phyloP scores from a whole-genome alignment of 257 asterid genomes.

The Gentiana straminea region DNA sequence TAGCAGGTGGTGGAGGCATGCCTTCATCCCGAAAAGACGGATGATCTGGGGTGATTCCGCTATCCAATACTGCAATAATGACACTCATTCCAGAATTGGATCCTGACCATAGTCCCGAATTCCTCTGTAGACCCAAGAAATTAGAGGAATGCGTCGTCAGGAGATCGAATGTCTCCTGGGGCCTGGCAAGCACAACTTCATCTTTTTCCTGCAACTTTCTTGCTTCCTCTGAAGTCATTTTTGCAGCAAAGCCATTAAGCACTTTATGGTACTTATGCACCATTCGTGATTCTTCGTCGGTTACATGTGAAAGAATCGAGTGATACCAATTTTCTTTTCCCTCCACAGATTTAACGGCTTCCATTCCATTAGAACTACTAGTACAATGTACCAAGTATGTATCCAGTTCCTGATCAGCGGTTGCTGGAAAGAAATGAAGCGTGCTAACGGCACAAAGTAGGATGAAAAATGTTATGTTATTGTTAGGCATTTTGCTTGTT shows the following conservation, averaged over 20 bases:
- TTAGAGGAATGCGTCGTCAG: slow-evolving; percentile 36
- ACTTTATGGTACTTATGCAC: slow-evolving; percentile 33
- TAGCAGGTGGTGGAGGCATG: slow-evolving; percentile 46
- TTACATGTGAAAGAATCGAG: slow-evolving; percentile 25
- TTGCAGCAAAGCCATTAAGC: slow-evolving; percentile 26
- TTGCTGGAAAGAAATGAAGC: too few relatives aligned
- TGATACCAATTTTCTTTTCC: slow-evolving; percentile 25
- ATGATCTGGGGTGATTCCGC: slow-evolving; percentile 39
- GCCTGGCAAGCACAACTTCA: slow-evolving; percentile 14
- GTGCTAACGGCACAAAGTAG: too few relatives aligned
- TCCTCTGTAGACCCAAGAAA: slow-evolving; percentile 38
- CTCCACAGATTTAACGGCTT: neutral
- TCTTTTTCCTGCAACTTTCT: slow-evolving; percentile 5
- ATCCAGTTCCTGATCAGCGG: neutral
- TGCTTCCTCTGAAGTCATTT: slow-evolving; percentile 18
- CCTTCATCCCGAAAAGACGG: slow-evolving; percentile 47
- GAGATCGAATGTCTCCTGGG: slow-evolving; percentile 5
- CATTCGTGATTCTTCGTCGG: slow-evolving; percentile 13
- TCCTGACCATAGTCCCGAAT: slow-evolving; percentile 34
- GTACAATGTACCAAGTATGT: slow-evolving; percentile 14
- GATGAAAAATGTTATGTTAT: too few relatives aligned
- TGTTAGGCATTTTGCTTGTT: too few relatives aligned
- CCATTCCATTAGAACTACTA: neutral
- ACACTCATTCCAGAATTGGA: slow-evolving; percentile 44
- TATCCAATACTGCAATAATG: slow-evolving; percentile 44